Percentiles rank a stretch among this genome's conserved stretches.
These are phyloP conservation scores for Auxenochlorella pyrenoidosa DNA, from an alignment of 139 green algal species.

Conservation along the genomic window DNA sequence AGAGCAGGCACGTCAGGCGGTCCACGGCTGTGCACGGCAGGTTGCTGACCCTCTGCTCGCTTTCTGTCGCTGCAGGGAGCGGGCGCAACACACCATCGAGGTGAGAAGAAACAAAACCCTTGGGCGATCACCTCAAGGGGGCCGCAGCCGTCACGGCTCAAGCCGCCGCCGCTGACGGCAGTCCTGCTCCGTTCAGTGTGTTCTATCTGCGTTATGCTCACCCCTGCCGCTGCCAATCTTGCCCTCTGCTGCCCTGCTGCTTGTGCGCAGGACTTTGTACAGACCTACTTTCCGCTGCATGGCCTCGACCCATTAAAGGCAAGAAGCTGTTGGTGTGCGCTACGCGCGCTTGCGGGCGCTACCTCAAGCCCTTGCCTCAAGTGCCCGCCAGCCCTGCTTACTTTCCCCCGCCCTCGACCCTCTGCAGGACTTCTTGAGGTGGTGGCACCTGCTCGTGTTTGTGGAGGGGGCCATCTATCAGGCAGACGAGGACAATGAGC, in stretches of 20 bases:
- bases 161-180: not conserved
- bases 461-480: conserved; percentile 79
- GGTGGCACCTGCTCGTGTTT: conserved; percentile 74
- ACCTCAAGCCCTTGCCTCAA: not conserved
- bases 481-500: conserved; percentile 76
- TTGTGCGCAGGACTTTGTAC: conserved; percentile 74
- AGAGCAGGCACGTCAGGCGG: not conserved
- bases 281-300: conserved; percentile 76
- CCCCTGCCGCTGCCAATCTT: not conserved
- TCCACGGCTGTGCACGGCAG: not conserved
- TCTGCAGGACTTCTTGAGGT: conserved; percentile 59
- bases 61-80: conserved; percentile 50
- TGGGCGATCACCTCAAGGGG: no score
- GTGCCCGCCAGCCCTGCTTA: no score
- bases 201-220: not conserved
- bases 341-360: not conserved
- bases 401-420: not conserved
- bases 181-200: no score
- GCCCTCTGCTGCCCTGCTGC: not conserved
- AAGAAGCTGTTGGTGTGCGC: not conserved
- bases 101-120: not conserved
- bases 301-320: conserved; percentile 46
- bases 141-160: no score
- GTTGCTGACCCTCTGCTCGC: not conserved
- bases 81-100: conserved; percentile 72